Percentiles rank a stretch among this genome's conserved stretches.
phyloP scores from a whole-genome alignment of 2,329 filamentous ascomycete genomes.

The Fusarium anguioides region DNA sequence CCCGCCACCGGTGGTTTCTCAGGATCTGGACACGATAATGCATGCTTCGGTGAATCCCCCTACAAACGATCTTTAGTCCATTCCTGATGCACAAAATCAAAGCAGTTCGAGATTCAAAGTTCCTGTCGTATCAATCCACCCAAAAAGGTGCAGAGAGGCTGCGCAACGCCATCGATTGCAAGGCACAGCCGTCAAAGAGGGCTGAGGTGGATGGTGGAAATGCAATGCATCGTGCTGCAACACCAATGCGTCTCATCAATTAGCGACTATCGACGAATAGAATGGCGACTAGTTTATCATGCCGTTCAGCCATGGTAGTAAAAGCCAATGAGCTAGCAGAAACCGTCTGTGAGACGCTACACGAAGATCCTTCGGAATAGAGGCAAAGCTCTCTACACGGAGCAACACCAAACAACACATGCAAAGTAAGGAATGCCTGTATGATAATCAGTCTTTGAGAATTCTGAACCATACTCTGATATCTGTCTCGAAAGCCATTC shows the following conservation, averaged over 20 bases:
- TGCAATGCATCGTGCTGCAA: conserved; percentile 36
- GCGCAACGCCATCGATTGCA: conserved; percentile 39
- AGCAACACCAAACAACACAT: not conserved
- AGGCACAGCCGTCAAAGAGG: conserved; percentile 45
- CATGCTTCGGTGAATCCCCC: conserved; percentile 5
- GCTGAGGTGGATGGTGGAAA: conserved; percentile 45
- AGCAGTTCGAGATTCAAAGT: not conserved
- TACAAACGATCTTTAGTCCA: not conserved
- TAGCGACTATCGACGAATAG: conserved; percentile 13
- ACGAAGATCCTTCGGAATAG: conserved; percentile 27
- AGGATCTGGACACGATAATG: not conserved
- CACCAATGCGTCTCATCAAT: conserved; percentile 19
- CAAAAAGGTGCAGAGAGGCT: conserved; percentile 32
- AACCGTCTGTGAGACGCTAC: conserved; percentile 9
- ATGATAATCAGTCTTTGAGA: not conserved
- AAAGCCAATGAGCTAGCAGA: conserved; percentile 18
- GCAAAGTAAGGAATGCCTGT: not conserved
- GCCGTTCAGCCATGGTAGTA: not conserved
- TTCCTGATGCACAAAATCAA: conserved; percentile 5
- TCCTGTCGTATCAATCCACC: not conserved
- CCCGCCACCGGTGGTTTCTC: conserved; percentile 1
- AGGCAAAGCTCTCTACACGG: conserved; percentile 4
- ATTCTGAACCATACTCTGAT: not conserved
- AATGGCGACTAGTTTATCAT: conserved; percentile 1
- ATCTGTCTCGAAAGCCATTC: not conserved